Percentiles rank a stretch among this genome's conserved stretches.
Conservation (phyloP, 1,139 yeast species). For the Kurtzmaniella quercitrusa region DNA sequence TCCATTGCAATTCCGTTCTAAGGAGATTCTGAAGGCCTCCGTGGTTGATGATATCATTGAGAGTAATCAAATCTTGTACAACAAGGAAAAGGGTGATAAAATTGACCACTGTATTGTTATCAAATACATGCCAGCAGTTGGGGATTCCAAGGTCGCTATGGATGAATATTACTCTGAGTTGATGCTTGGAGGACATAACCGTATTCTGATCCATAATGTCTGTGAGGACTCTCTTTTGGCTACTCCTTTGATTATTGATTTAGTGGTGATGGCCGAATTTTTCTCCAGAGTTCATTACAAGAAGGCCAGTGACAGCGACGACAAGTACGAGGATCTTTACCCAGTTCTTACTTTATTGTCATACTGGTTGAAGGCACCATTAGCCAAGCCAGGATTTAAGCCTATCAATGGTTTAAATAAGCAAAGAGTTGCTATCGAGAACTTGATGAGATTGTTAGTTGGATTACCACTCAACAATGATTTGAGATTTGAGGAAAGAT, state of each 20-base stretch:
- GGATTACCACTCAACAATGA: constrained; percentile 91
- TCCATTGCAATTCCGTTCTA: constrained; percentile 89
- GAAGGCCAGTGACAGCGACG: constrained; percentile 38
- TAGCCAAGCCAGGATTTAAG: constrained; percentile 85
- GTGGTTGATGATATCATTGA: constrained; percentile 95
- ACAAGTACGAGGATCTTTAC: constrained; percentile 64
- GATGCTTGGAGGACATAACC: constrained; percentile 97
- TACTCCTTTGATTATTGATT: constrained; percentile 88
- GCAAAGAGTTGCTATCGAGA: constrained; percentile 90
- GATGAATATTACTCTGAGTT: constrained; percentile 95
- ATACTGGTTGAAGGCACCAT: constrained; percentile 97
- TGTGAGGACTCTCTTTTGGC: constrained; percentile 96
- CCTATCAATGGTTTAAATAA: constrained; percentile 92
- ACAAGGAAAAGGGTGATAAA: constrained; percentile 70
- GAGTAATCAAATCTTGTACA: constrained; percentile 81
- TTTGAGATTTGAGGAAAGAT: constrained; percentile 90
- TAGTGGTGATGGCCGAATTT: constrained; percentile 87
- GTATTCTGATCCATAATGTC: constrained; percentile 88
- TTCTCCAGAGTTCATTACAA: constrained; percentile 81
- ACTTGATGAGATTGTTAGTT: constrained; percentile 81
- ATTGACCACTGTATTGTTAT: constrained; percentile 95
- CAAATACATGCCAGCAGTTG: constrained; percentile 91
- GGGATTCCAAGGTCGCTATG: constrained; percentile 97
- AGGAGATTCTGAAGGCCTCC: constrained; percentile 89
- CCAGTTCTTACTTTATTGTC: constrained; percentile 83